Base-by-base conservation (phyloP, 164 flowering plant genomes). In the Paratinospora sagittata region DNA sequence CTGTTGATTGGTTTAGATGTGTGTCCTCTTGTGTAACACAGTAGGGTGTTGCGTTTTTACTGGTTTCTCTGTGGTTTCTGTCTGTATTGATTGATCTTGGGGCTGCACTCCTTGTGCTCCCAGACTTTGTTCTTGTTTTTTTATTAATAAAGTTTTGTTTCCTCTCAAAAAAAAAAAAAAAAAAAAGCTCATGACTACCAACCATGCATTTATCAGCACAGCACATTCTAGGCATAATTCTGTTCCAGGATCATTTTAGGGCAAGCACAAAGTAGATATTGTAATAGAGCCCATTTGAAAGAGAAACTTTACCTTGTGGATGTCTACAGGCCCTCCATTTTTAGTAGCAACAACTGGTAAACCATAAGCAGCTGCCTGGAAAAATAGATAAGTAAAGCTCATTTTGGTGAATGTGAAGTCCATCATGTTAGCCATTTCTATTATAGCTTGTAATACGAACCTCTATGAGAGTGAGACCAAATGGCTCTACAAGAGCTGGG, bases 271-370 rank as follows among this genome's bases (percentile, higher is more conserved):
- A 52, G 58, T 52, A 17, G 4, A 0, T 55, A 19, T 55, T 19
- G 23, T 9, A 52, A 52, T 52, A 52, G 7, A 55, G 21, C 10
- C 21, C 8, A 55, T 9, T 16, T n/a, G 61, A n/a, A 55, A 27
- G 27, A 45, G 13, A 21, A 27, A 14, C 34, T 68, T 72, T 75
- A 84, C 94, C 90, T 86, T 87, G 70, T 80, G 72, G 66, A 89
- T 89, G 71, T 89, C 94, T 21, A 89, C 95, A 0, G 92, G 90
- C 6, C 95, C 95, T 12, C 95, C 92, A 71, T 88, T 89, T 75
- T 88, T 85, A 0, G 90, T 88, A 65, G 92, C 92, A 30, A 88
- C 92, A 39, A 84, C 79, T 11, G 90, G 92, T 49, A 88, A 77
- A 69, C 92, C 95, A 79, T 88, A 85, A 60, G 95, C 95, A 19